A percentile compares a stretch with the other conserved stretches of the same genome.
Evolutionary conservation across 1,139 yeast genomes (phyloP).

Genomic region (Debaryomyces sp.): DNA sequence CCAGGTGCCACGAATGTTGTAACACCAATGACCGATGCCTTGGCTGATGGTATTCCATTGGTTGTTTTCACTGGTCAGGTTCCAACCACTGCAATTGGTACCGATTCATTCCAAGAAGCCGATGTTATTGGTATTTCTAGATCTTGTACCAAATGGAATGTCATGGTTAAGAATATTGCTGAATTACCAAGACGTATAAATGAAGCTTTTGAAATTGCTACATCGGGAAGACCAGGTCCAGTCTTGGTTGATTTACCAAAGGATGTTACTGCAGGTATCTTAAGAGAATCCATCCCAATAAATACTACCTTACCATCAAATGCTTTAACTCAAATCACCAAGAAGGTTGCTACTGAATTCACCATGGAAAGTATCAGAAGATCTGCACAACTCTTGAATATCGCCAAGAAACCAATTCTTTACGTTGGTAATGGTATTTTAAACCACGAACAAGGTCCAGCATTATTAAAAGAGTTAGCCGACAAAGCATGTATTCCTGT

Average conservation of each 20-base stretch:
- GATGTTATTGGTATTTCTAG: constrained; percentile 96
- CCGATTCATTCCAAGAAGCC: constrained; percentile 99
- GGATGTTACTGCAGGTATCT: constrained; percentile 92
- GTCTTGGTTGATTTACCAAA: constrained; percentile 96
- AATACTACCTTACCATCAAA: constrained; percentile 83
- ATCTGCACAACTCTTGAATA: constrained; percentile 76
- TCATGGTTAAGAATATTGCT: constrained; percentile 92
- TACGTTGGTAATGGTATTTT: constrained; percentile 93
- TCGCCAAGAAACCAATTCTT: constrained; percentile 83
- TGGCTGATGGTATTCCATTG: constrained; percentile 96
- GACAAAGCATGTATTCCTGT: constrained; percentile 94
- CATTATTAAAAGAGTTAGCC: constrained; percentile 75
- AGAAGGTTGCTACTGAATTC: constrained; percentile 73
- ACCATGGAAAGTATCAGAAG: constrained; percentile 73
- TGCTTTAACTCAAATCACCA: constrained; percentile 71
- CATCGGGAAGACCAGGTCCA: constrained; percentile 97
- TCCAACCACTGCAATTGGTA: constrained; percentile 92
- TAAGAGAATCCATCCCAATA: constrained; percentile 85
- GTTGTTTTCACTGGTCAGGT: constrained; percentile 99
- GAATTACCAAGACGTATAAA: constrained; percentile 95
- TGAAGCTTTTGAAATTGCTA: constrained; percentile 97
- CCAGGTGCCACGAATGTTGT: constrained; percentile 98
- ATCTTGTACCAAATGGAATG: constrained; percentile 98
- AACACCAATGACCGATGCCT: constrained; percentile 97
- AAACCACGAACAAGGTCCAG: constrained; percentile 81